Evolutionary conservation across 441 rosid species (phyloP), one percentile per base, ranked within the genome.

Genomic region (Syzygium syzygioides): DNA sequence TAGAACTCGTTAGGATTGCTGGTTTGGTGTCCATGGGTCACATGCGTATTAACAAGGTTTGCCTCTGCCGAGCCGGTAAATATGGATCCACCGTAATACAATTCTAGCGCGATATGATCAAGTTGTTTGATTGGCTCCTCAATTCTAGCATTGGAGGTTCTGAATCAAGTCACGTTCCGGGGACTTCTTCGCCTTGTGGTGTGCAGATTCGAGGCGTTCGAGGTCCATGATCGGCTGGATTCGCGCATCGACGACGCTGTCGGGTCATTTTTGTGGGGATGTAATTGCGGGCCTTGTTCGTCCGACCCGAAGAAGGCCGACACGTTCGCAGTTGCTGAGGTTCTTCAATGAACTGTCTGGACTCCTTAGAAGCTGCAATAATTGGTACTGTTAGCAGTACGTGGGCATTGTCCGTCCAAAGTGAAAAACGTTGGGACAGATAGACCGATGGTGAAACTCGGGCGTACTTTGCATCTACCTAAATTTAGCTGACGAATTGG

Each of bases 21-120:
- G 5, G 1, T 23, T 5, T 1, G 0, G 1, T 0, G 17, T 37
- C 5, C 1, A 23, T 11, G n/a, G 52, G 5, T 71, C 5, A 1
- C 5, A 1, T 37, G 5, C 18, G 14, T 76, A 0, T 5, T 23
- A 41, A 11, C n/a, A 0, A 37, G 4, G 20, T 76, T 76, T 76
- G 5, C 26, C 18, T 76, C 9, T 2, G 4, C 9, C 17, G 18
- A 23, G n/a, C 4, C 0, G 0, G 1, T 37, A 11, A 34, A 41
- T 10, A 34, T 32, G 14, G 34, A 32, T 32, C 6, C 7, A 18
- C 0, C 0, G 19, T 3, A 55, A 9, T 34, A 68, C 26, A 68
- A 68, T 41, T 68, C 48, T 68, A 37, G 4, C 14, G 4, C 0
- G 17, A 71, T 71, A 71, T 0, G 0, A 9, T 20, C 80, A 3